Evolutionary conservation across 345 rosid species (phyloP), one percentile per base, ranked within the genome.

Genomic region (Citrus reticulata): DNA sequence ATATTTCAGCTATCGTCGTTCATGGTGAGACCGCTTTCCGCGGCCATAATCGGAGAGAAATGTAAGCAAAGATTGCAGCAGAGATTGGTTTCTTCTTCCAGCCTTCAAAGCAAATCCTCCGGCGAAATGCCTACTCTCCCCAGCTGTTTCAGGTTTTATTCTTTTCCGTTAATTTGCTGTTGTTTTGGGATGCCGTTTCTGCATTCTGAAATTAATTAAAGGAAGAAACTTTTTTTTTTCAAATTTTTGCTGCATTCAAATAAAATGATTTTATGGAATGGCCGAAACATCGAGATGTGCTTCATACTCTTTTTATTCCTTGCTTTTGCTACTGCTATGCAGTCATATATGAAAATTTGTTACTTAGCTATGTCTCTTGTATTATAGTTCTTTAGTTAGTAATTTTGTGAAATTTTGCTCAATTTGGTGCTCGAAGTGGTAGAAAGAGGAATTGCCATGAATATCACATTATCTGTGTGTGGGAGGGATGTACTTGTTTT

Each of bases 91-190:
- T 89, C 83, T 78, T 87, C 84, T 55, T 81, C 84, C 20, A 74
- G 81, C 59, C 73, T 79, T 64, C 89, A 72, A 9, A 72, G 89
- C 81, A 89, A 84, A 72, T 82, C 86, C 66, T 75, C 87, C 17
- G 87, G 89, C 22, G 89, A 88, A 69, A 79, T 82, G 14, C 92
- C 95, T 10, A 51, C 87, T 65, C 84, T 86, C 74, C 80, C 92
- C 42, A 84, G 79, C 77, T 85, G 87, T 75, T 85, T 86, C 91
- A 88, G 94, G 97, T 95, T 78, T 58, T 54, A 55, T 75, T 17
- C 25, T 59, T 61, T 83, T 60, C 39, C 27, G 1, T 17, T 54
- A 17, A 54, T 54, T 17, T 54, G 16, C 51, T 13, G 1, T 46
- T 46, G 51, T 3, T 46, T 11, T 46, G 4, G 0, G 17, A 46